Percentiles rank a stretch among this genome's conserved stretches.
Evolutionary conservation across 2,329 filamentous ascomycete species (phyloP).

Genomic region (Alternaria sp.): DNA sequence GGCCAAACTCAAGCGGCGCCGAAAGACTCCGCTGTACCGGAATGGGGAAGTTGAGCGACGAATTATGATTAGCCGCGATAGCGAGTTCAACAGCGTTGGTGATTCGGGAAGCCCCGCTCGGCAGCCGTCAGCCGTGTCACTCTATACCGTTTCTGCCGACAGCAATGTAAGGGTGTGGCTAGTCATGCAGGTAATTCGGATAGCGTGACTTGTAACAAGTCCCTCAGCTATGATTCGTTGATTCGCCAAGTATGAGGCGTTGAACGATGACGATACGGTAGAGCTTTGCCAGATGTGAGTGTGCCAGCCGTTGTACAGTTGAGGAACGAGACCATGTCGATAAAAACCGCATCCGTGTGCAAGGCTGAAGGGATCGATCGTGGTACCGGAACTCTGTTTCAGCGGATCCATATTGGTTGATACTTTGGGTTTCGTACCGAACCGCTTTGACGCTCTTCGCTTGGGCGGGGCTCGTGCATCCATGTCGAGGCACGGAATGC

Average conservation of each 20-base stretch:
- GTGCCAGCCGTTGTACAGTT: not conserved
- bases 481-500: slow-evolving; percentile 6
- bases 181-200: slow-evolving; percentile 29
- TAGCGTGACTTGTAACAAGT: slow-evolving; percentile 15
- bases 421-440: slow-evolving; percentile 21
- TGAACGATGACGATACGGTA: slow-evolving; percentile 2
- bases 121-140: slow-evolving; percentile 22
- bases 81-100: slow-evolving; percentile 11
- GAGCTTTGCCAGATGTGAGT: slow-evolving; percentile 2
- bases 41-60: slow-evolving; percentile 8
- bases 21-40: slow-evolving; percentile 1
- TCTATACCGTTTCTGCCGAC: slow-evolving; percentile 5
- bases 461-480: slow-evolving; percentile 8
- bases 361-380: not conserved
- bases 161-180: slow-evolving; percentile 17
- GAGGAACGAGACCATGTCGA: not conserved
- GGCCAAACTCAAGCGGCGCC: not conserved
- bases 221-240: slow-evolving; percentile 15
- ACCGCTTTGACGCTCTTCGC: slow-evolving; percentile 19
- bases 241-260: not conserved
- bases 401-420: slow-evolving; percentile 4
- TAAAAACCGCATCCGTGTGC: not conserved
- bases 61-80: slow-evolving; percentile 14
- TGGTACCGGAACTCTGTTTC: slow-evolving; percentile 6
- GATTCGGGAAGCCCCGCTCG: slow-evolving; percentile 31